Evolutionary conservation across 2,329 filamentous ascomycete genomes (phyloP).

Genomic region (Rachicladosporium sp.): DNA sequence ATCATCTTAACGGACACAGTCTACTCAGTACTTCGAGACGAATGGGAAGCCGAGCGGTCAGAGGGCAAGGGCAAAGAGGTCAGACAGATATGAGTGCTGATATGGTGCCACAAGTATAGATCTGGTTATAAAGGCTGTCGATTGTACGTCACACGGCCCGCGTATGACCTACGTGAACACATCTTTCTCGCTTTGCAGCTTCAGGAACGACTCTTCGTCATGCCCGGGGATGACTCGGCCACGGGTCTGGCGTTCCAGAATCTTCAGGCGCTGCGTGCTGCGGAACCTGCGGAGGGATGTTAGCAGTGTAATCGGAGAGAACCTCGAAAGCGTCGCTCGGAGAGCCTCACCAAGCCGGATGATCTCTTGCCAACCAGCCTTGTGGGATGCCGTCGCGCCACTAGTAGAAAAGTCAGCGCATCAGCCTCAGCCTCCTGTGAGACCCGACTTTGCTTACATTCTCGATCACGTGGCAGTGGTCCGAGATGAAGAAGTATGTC

Average conservation of each 20-base stretch:
- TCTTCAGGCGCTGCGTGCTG: constrained; percentile 22
- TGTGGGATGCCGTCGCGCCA: constrained; percentile 25
- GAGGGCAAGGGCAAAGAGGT: constrained; percentile 83
- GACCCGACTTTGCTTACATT: constrained; percentile 13
- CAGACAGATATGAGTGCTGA: constrained; percentile 52
- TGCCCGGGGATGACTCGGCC: constrained; percentile 25
- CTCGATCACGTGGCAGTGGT: constrained; percentile 26
- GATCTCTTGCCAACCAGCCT: constrained; percentile 25
- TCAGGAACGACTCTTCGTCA: constrained; percentile 22
- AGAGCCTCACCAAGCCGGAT: constrained; percentile 19
- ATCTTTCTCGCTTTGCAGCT: constrained; percentile 14
- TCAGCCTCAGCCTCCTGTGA: too few relatives aligned
- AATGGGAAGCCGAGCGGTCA: constrained; percentile 84
- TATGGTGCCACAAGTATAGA: too few relatives aligned
- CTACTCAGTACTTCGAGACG: constrained; percentile 80
- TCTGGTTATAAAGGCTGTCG: too few relatives aligned
- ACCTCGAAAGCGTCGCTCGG: too few relatives aligned
- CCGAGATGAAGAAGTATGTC: constrained; percentile 23
- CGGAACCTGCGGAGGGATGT: constrained; percentile 13
- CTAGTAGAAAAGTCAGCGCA: constrained; percentile 8
- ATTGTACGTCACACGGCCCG: too few relatives aligned
- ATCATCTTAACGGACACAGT: constrained; percentile 77
- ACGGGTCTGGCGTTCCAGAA: constrained; percentile 18
- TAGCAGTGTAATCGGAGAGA: not conserved
- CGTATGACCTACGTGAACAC: constrained; percentile 12